Conservation (phyloP, 331 rosid species). For the Stylosanthes scabra region DNA sequence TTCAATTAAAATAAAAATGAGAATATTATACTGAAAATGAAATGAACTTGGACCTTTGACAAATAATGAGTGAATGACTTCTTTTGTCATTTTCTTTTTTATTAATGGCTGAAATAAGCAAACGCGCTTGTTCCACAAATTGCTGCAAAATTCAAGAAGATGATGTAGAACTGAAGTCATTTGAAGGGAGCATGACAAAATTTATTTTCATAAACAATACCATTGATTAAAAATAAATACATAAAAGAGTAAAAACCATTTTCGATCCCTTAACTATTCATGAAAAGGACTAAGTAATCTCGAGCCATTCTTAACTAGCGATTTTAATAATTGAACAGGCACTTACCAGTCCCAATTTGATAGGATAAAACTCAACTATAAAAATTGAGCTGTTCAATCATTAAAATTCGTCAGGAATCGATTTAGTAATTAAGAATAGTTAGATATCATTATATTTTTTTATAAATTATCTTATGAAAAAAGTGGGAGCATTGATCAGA, state of each 20-base stretch:
- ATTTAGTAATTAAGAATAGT: too few relatives aligned
- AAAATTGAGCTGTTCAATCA: too few relatives aligned
- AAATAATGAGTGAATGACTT: not conserved
- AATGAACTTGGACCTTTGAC: not conserved
- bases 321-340: too few relatives aligned
- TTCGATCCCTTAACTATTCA: too few relatives aligned
- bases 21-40: not conserved
- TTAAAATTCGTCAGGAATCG: too few relatives aligned
- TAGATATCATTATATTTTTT: too few relatives aligned
- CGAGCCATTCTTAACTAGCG: too few relatives aligned
- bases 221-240: not conserved
- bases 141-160: not conserved
- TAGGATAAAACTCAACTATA: too few relatives aligned
- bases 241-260: too few relatives aligned
- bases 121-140: not conserved
- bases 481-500: not conserved
- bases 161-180: not conserved
- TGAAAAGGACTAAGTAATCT: too few relatives aligned
- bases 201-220: not conserved
- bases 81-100: not conserved
- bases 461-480: too few relatives aligned
- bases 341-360: too few relatives aligned
- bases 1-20: not conserved
- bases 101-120: not conserved
- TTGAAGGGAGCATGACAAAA: not conserved